phyloP scores from a whole-genome alignment of 148 eudicot genomes.

The Drosera capensis region DNA sequence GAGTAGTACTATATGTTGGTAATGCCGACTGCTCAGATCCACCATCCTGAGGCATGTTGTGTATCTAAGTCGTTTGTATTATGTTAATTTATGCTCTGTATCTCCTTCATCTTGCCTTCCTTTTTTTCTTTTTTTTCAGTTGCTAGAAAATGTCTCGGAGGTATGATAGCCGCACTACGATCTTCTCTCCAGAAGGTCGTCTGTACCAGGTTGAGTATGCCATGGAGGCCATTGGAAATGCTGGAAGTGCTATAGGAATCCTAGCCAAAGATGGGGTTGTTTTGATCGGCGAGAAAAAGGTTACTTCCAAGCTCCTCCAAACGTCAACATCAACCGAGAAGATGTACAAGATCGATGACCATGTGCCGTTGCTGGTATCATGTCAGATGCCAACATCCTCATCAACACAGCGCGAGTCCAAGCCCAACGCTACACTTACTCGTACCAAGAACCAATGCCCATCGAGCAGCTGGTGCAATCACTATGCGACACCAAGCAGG shows the following conservation, averaged over 20 bases:
- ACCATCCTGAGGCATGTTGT: too few relatives aligned
- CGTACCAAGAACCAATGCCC: slow-evolving; percentile 83
- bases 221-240: slow-evolving; percentile 94
- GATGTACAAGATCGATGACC: slow-evolving; percentile 93
- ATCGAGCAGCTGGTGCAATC: slow-evolving; percentile 92
- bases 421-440: slow-evolving; percentile 62
- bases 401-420: slow-evolving; percentile 82
- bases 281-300: slow-evolving; percentile 88
- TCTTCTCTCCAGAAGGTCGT: slow-evolving; percentile 95
- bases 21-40: too few relatives aligned
- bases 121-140: too few relatives aligned
- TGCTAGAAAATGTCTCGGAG: slow-evolving; percentile 52
- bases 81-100: too few relatives aligned
- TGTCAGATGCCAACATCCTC: slow-evolving; percentile 93
- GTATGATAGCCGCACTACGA: slow-evolving; percentile 88
- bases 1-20: too few relatives aligned
- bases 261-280: slow-evolving; percentile 71
- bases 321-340: slow-evolving; percentile 71
- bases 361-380: slow-evolving; percentile 88
- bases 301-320: slow-evolving; percentile 81
- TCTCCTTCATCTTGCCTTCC: too few relatives aligned
- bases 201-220: slow-evolving; percentile 96
- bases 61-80: too few relatives aligned
- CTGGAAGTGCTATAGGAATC: slow-evolving; percentile 79
- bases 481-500: slow-evolving; percentile 78